Percentiles rank a stretch among this genome's conserved stretches.
Conservation (phyloP, 805 yeast genomes). For the Candida michaelii region DNA sequence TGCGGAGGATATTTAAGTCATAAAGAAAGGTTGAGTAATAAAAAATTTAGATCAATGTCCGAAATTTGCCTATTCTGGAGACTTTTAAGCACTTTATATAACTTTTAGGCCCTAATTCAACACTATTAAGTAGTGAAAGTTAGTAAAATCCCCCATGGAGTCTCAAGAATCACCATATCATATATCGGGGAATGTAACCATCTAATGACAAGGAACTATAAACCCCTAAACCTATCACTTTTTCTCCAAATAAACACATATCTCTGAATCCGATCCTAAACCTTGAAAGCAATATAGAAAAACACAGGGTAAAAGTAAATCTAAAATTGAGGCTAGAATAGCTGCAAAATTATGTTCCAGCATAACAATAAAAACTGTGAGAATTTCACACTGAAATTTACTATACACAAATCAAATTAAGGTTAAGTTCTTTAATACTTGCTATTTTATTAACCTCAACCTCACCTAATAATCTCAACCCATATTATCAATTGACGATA, state of each 20-base stretch:
- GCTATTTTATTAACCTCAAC: neutral
- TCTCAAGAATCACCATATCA: no score
- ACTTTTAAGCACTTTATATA: no score
- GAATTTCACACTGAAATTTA: constrained; percentile 1
- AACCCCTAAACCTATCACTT: no score
- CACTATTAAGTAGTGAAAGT: no score
- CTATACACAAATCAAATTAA: constrained; percentile 1
- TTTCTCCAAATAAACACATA: neutral
- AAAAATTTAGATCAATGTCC: neutral
- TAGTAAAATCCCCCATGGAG: no score
- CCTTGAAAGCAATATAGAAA: no score
- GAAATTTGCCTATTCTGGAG: neutral
- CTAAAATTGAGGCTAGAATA: neutral
- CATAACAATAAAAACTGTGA: constrained; percentile 1
- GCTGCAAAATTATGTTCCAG: constrained; percentile 1
- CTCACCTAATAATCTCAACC: neutral
- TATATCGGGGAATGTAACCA: no score
- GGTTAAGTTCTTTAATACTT: neutral
- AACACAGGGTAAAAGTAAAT: no score
- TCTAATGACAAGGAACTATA: no score
- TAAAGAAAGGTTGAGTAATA: neutral
- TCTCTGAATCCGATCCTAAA: no score
- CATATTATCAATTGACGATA: constrained; percentile 1
- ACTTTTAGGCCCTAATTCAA: no score
- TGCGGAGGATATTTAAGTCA: neutral